These are phyloP conservation scores for Lupinus albus DNA, from an alignment of 306 rosid species.

Conservation along the genomic window DNA sequence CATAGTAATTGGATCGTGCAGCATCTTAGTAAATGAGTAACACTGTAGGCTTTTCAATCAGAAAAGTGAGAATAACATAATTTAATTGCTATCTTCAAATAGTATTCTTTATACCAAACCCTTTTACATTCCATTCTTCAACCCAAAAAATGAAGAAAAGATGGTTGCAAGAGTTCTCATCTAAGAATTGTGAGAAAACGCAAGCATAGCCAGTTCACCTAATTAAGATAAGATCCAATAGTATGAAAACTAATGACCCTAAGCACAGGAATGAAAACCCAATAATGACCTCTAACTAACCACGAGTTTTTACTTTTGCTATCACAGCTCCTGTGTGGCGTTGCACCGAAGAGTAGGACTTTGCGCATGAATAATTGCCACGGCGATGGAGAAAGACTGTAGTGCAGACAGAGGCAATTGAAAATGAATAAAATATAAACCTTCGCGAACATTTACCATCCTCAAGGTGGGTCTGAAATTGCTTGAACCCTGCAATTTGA, in stretches of 20 bases:
- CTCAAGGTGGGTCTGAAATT: slow-evolving; percentile 63
- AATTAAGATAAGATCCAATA: too few relatives aligned
- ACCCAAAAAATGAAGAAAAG: slow-evolving; percentile 43
- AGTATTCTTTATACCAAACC: slow-evolving; percentile 35
- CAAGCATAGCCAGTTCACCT: too few relatives aligned
- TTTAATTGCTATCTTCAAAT: slow-evolving; percentile 33
- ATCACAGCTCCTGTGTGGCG: slow-evolving; percentile 48
- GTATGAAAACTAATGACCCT: slow-evolving; percentile 43
- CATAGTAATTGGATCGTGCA: slow-evolving; percentile 23
- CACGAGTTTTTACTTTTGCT: slow-evolving; percentile 44
- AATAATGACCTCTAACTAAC: slow-evolving; percentile 44
- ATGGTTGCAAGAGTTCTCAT: slow-evolving; percentile 47
- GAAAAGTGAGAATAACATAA: slow-evolving; percentile 9
- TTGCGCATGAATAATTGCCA: slow-evolving; percentile 73
- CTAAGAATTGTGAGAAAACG: slow-evolving; percentile 46
- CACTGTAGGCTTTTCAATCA: neutral
- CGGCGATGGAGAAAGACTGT: slow-evolving; percentile 87
- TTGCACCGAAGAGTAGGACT: slow-evolving; percentile 71
- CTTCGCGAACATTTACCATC: slow-evolving; percentile 79
- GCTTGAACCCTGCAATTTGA: slow-evolving; percentile 55
- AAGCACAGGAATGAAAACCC: slow-evolving; percentile 36
- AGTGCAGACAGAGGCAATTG: slow-evolving; percentile 64
- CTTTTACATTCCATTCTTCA: slow-evolving; percentile 56
- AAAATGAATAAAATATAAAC: slow-evolving; percentile 73
- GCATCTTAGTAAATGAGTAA: neutral